Base-by-base conservation (phyloP, 352 stramenopile genomes). In the Phytophthora quininea region DNA sequence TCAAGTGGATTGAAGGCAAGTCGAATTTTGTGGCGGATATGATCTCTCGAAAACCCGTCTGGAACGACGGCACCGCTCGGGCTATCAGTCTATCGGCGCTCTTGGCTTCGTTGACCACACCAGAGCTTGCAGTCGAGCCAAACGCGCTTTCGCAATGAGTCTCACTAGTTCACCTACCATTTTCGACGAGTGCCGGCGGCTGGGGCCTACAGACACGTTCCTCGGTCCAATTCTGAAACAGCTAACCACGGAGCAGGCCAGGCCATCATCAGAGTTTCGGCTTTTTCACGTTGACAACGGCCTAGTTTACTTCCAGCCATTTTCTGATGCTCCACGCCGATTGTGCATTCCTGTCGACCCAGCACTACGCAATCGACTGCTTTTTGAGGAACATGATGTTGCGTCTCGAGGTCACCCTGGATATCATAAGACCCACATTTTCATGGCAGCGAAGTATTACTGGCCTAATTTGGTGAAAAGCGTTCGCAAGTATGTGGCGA, bases 351-450 rank as follows among this genome's bases (percentile, higher is more conserved):
- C 57, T 1, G 38, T 14, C 9, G 48, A 53, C 24, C 27, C 42
- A 0, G 32, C 9, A 33, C 45, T 71, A n/a, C 48, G 55, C 1
- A 66, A 66, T 51, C 27, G 12, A 27, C n/a, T 66, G 5, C 37
- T 71, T 12, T 66, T 58, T 9, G 50, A 64, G 19, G 42, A 66
- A 10, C 63, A 66, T 12, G 63, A 60, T 5, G 33, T 55, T 14
- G 4, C 37, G 5, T 8, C 56, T 24, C 29, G 51, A 1, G 56
- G 48, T 40, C 35, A 66, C n/a, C 63, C 63, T 24, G 51, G 48
- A 9, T 58, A 61, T 29, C 24, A 51, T 45, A 65, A 66, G 11
- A 71, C 49, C 1, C 54, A 52, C 32, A 56, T 11, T 32, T 43
- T 50, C 29, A 45, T 66, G 55, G 37, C 55, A n/a, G 0, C 33